Percentiles rank a stretch among this genome's conserved stretches.
phyloP scores from a whole-genome alignment of 129 eudicot species.

The Chrysanthemum seticuspe region DNA sequence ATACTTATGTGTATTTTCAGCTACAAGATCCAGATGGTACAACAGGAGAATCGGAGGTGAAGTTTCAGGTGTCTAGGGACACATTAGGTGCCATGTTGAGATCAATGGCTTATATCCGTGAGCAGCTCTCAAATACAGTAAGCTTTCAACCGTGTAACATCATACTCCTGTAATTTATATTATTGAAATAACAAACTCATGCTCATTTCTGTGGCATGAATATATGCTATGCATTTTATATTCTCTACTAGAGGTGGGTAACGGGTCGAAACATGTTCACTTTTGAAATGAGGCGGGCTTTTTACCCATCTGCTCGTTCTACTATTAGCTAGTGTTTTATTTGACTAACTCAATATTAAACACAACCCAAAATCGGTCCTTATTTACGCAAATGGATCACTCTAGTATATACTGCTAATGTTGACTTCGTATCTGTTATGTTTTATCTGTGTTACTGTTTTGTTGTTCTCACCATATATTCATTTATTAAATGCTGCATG shows the following conservation, averaged over 20 bases:
- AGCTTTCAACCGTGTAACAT: conserved; percentile 27
- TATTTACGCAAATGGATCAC: neutral
- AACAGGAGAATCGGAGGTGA: conserved; percentile 88
- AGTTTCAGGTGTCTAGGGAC: conserved; percentile 93
- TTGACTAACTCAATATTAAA: neutral
- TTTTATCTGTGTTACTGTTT: neutral
- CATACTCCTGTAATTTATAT: conserved; percentile 1
- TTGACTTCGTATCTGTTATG: neutral
- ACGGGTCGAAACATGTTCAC: neutral
- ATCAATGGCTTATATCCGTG: conserved; percentile 95
- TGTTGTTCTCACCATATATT: neutral
- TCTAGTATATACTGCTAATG: neutral
- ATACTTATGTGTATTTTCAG: conserved; percentile 39
- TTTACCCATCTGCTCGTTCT: neutral
- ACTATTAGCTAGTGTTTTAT: neutral
- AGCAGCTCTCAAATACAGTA: conserved; percentile 80
- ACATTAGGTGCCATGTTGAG: conserved; percentile 98
- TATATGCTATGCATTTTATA: neutral
- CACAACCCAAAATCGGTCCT: neutral
- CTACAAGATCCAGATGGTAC: conserved; percentile 80
- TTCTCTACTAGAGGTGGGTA: conserved; percentile 6
- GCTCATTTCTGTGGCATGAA: neutral
- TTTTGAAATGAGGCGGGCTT: neutral
- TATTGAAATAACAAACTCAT: neutral
- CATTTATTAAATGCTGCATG: neutral